These are phyloP conservation scores for Naumovozyma dairenensis DNA, from an alignment of 805 yeast genomes.

Conservation along the genomic window DNA sequence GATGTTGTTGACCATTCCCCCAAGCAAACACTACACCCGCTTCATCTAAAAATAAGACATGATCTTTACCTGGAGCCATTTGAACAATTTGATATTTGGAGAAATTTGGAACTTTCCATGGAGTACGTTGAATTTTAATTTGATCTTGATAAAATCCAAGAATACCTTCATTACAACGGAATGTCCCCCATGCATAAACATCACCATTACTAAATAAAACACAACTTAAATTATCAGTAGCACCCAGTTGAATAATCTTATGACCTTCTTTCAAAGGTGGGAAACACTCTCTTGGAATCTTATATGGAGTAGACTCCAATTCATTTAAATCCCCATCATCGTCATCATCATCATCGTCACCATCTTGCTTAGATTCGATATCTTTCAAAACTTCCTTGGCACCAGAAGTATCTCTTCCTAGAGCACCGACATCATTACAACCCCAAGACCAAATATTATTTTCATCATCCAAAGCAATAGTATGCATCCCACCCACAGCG, in stretches of 20 bases:
- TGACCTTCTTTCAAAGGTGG: conserved; percentile 45
- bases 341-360: conserved; percentile 54
- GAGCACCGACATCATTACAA: conserved; percentile 80
- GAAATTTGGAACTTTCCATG: conserved; percentile 43
- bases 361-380: conserved; percentile 47
- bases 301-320: conserved; percentile 79
- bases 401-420: conserved; percentile 76
- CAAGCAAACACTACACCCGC: conserved; percentile 88
- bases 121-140: conserved; percentile 53
- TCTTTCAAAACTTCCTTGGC: conserved; percentile 59
- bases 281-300: conserved; percentile 47
- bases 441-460: conserved; percentile 98
- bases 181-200: conserved; percentile 96
- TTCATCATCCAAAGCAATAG: conserved; percentile 65
- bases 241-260: conserved; percentile 70
- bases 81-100: conserved; percentile 60
- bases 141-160: conserved; percentile 65
- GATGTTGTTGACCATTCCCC: conserved; percentile 95
- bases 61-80: conserved; percentile 89
- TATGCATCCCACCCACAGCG: conserved; percentile 95
- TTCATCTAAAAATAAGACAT: conserved; percentile 69
- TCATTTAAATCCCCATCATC: conserved; percentile 79
- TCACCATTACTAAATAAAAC: conserved; percentile 72
- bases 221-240: conserved; percentile 86
- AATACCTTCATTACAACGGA: conserved; percentile 85